Conservation (phyloP, 2,329 filamentous ascomycete genomes). For the Nannizziopsis barbatae region DNA sequence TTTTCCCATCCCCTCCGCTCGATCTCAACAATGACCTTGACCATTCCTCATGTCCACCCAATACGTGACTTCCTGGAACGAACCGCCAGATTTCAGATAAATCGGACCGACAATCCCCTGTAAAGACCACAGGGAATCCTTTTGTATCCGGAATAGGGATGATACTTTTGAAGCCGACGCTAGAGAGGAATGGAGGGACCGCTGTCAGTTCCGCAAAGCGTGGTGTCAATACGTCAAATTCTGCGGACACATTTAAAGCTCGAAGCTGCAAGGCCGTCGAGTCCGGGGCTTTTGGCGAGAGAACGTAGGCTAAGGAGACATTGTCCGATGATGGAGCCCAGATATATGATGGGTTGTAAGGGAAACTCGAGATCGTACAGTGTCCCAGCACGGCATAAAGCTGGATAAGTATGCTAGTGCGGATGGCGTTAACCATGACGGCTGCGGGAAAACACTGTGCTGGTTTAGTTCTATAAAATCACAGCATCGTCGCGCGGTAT, state of each 20-base stretch:
- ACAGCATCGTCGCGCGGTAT: conserved; percentile 4
- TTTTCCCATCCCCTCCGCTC: conserved; percentile 22
- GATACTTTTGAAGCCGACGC: conserved; percentile 46
- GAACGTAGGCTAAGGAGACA: conserved; percentile 10
- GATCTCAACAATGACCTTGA: conserved; percentile 27
- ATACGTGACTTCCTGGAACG: conserved; percentile 44
- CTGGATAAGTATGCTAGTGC: conserved; percentile 2
- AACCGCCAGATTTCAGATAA: conserved; percentile 13
- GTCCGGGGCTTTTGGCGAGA: conserved; percentile 8
- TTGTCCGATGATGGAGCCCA: conserved; percentile 11
- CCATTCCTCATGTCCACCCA: conserved; percentile 54
- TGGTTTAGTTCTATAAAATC: not conserved
- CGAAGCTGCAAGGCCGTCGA: conserved; percentile 13
- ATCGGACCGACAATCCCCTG: conserved; percentile 53
- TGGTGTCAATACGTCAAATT: conserved; percentile 23
- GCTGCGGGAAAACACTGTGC: not conserved
- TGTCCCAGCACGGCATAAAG: conserved; percentile 1
- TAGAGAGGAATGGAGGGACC: conserved; percentile 47
- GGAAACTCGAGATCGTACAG: conserved; percentile 4
- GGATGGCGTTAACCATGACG: conserved; percentile 12
- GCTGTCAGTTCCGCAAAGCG: conserved; percentile 25
- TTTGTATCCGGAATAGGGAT: conserved; percentile 54
- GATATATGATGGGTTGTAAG: conserved; percentile 17
- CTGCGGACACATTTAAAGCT: conserved; percentile 12
- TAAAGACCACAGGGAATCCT: conserved; percentile 61